Base-by-base conservation (phyloP, 108 stramenopile genomes). In the Skeletonema grethae region DNA sequence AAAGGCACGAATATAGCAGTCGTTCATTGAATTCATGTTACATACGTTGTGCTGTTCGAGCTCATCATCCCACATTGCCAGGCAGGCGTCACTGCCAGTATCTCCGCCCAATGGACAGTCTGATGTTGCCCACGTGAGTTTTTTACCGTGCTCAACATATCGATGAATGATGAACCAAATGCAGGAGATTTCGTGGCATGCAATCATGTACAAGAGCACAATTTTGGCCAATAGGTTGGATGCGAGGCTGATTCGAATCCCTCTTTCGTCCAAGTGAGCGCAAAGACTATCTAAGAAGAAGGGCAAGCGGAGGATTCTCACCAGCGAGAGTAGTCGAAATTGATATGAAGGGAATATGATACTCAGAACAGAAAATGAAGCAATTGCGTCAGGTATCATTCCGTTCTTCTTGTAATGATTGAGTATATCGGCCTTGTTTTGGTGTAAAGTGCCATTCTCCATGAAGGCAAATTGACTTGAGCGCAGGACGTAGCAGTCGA, bases 111-210 rank as follows among this genome's bases (percentile, higher is more conserved):
- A 64, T 12, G 84, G 84, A 56, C 79, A 80, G 63, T 89, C 88
- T 18, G 62, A 34, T 20, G 84, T 86, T 11, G 84, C 88, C 85
- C 85, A 89, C 12, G 88, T 89, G 13, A 38, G 61, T 61, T 73
- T 38, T 18, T 20, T 20, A 55, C 57, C 41, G 10, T 50, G 50
- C 53, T 86, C 85, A 13, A 79, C n/a, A 50, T 86, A 86, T 28
- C 88, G 72, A 59, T 89, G 88, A 28, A 89, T 75, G 32, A 80
- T 73, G 73, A 89, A 89, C 84, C 84, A 89, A 31, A 68, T 57
- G 67, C 88, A 89, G 7, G 84, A 82, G 20, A 62, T 43, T 82
- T 84, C 80, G 80, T 89, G 88, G 41, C 83, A 85, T 15, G 82
- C 53, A 12, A 79, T 45, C 34, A 69, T 30, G 60, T 83, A 86